phyloP scores from a whole-genome alignment of 345 rosid genomes.

The Gossypium bickii region DNA sequence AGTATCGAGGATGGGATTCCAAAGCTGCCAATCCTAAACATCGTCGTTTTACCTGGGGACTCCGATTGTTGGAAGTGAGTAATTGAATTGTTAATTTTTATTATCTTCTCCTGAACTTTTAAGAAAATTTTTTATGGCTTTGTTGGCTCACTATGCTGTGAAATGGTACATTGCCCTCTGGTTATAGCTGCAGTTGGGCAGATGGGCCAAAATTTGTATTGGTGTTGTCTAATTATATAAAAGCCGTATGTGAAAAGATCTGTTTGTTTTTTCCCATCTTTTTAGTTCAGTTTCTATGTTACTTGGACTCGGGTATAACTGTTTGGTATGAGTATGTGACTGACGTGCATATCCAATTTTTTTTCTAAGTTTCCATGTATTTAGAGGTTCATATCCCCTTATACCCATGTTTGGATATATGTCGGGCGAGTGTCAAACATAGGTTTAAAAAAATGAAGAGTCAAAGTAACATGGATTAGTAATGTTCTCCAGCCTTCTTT shows the following conservation, averaged over 20 bases:
- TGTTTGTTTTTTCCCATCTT: neutral
- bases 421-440: neutral
- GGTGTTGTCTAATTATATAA: neutral
- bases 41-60: constrained; percentile 94
- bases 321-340: neutral
- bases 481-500: neutral
- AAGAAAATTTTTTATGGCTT: neutral
- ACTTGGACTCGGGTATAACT: neutral
- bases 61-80: constrained; percentile 82
- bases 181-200: neutral
- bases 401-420: too few species aligned
- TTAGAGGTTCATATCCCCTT: neutral
- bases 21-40: constrained; percentile 88
- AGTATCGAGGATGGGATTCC: constrained; percentile 99
- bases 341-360: neutral
- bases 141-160: neutral
- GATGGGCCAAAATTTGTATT: neutral
- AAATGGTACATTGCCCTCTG: neutral
- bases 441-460: neutral
- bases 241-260: neutral
- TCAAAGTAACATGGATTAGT: neutral
- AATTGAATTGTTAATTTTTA: constrained; percentile 5
- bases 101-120: neutral
- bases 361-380: neutral
- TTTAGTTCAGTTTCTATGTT: neutral